Percentiles rank a stretch among this genome's conserved stretches.
These are phyloP conservation scores for Talaromyces atroroseus DNA, from an alignment of 2,329 filamentous ascomycete genomes.

Conservation along the genomic window DNA sequence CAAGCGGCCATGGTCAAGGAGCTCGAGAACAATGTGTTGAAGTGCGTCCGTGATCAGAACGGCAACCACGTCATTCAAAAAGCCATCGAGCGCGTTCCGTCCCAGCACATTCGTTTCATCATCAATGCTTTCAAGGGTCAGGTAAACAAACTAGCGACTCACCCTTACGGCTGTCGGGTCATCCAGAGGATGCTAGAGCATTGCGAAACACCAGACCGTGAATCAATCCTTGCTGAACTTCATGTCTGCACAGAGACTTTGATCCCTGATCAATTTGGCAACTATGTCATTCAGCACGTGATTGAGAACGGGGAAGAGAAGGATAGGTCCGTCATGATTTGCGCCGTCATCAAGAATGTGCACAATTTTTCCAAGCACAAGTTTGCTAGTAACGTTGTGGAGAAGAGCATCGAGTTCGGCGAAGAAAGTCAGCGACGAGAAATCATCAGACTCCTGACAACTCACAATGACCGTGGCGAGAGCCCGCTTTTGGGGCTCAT, in stretches of 20 bases:
- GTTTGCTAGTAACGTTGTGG: conserved; percentile 93
- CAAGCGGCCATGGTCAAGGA: conserved; percentile 80
- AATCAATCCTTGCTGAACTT: conserved; percentile 70
- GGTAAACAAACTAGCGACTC: conserved; percentile 66
- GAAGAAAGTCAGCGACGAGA: conserved; percentile 61
- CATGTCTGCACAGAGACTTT: conserved; percentile 65
- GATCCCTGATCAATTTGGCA: conserved; percentile 84
- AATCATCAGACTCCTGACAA: conserved; percentile 61
- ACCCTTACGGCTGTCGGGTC: conserved; percentile 85
- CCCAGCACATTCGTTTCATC: conserved; percentile 76
- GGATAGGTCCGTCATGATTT: conserved; percentile 68
- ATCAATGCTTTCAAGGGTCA: conserved; percentile 73
- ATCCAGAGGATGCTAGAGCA: conserved; percentile 87
- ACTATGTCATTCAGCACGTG: conserved; percentile 93
- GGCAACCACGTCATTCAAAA: conserved; percentile 98
- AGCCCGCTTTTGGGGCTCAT: conserved; percentile 71
- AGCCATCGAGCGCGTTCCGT: conserved; percentile 74
- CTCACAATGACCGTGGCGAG: conserved; percentile 58
- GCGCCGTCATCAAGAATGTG: conserved; percentile 65
- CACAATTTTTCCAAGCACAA: conserved; percentile 85
- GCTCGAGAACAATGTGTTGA: conserved; percentile 68
- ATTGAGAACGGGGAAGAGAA: conserved; percentile 70
- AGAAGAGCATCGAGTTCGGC: conserved; percentile 77
- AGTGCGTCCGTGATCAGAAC: conserved; percentile 78
- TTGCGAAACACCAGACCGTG: conserved; percentile 66